Evolutionary conservation across 495 filamentous ascomycete genomes (phyloP).

Genomic region (Trichoderma erinaceum): DNA sequence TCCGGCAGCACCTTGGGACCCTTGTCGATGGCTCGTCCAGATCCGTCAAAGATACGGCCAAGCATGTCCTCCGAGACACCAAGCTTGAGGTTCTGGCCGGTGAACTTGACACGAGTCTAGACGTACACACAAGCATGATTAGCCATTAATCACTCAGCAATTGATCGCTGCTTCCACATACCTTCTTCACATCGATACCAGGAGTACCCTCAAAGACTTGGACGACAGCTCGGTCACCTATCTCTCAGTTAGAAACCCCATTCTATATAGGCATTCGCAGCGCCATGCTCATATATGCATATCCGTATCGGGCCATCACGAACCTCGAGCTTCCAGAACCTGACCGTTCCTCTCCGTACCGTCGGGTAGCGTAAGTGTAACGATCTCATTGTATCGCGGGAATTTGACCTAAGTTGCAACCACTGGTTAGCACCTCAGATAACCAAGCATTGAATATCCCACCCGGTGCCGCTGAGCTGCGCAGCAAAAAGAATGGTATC

Average conservation of each 20-base stretch:
- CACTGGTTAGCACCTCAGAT: conserved; percentile 28
- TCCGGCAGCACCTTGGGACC: conserved; percentile 97
- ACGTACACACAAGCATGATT: conserved; percentile 17
- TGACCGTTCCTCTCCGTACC: conserved; percentile 90
- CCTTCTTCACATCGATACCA: conserved; percentile 98
- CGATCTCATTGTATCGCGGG: conserved; percentile 95
- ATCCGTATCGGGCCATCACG: conserved; percentile 16
- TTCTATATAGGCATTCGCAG: neutral
- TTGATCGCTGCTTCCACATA: conserved; percentile 32
- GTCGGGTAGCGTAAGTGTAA: conserved; percentile 91
- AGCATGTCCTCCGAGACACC: conserved; percentile 99
- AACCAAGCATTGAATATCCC: neutral
- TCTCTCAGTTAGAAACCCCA: neutral
- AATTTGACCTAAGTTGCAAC: conserved; percentile 72
- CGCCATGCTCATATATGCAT: neutral
- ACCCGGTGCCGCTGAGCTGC: neutral
- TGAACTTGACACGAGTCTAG: conserved; percentile 94
- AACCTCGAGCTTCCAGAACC: conserved; percentile 95
- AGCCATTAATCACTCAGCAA: neutral
- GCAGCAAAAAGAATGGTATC: neutral
- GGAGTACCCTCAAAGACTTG: conserved; percentile 98
- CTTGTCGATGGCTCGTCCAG: conserved; percentile 95
- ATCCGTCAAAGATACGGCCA: conserved; percentile 97
- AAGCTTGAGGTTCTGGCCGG: conserved; percentile 91
- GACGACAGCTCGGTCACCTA: conserved; percentile 87